Base-by-base conservation (phyloP, 2,329 filamentous ascomycete species). In the Samsoniella hepiali region DNA sequence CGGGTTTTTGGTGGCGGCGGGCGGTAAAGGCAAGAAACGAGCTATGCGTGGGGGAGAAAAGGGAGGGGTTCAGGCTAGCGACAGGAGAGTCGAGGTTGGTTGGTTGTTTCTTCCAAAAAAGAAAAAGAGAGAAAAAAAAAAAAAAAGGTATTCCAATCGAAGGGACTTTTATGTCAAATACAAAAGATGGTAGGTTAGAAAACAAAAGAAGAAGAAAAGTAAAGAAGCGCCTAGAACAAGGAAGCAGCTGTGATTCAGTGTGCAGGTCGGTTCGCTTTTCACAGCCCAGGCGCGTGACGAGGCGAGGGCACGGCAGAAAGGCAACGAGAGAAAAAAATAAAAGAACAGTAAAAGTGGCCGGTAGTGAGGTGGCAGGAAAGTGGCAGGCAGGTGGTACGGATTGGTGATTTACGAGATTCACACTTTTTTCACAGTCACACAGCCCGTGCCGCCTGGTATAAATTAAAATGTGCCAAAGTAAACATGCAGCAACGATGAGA, bases 1-100 rank as follows among this genome's bases (percentile, higher is more conserved):
- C 31, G 49, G 49, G 49, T 34, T 56, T 42, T 56, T 42, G 53
- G 53, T 42, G 32, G 50, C n/a, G 51, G 40, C 57, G 57, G 57
- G 57, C 57, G 58, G 49, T 62, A 62, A 62, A 40, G 58, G 44
- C 27, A 58, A 22, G 38, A 34, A 58, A 34, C 42, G 29, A 36
- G 56, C 22, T 38, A 38, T 58, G 42, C 15, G 40, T 58, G 55
- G 31, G 32, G 22, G 22, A 22, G 22, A 31, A 17, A 32, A 40
- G 50, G 38, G 32, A 47, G 17, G 27, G 40, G 42, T 47, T 13
- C 8, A 17, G 31, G 15, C 8, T 40, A 42, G 53, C 9, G 53
- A n/a, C 42, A 31, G 34, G 15, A 36, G 53, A 49, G 27, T 40
- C 3, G 22, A 22, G 22, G 22, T 22, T 22, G 22, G 22, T 22